These are phyloP conservation scores for Spergularia azorica DNA, from an alignment of 179 eudicot species.

Conservation along the genomic window DNA sequence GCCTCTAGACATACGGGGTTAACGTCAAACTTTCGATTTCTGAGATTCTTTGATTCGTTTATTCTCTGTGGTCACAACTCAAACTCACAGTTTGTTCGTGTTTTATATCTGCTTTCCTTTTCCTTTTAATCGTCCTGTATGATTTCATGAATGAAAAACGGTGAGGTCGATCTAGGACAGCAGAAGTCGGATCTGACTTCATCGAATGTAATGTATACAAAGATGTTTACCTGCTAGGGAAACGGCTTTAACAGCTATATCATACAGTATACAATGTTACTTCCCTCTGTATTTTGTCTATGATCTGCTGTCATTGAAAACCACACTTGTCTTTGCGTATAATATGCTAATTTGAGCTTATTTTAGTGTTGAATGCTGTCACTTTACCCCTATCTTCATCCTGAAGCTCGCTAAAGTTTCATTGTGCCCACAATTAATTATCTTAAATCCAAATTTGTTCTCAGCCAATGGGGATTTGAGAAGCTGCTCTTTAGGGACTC, in stretches of 20 bases:
- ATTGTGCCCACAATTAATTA: background rate
- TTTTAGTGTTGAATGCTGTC: background rate
- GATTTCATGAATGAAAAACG: background rate
- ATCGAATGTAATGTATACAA: too few species aligned
- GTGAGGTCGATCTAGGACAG: background rate
- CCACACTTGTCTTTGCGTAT: background rate
- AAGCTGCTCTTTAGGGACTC: conserved; percentile 57
- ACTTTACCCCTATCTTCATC: background rate
- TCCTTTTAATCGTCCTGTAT: background rate
- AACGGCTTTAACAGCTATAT: background rate
- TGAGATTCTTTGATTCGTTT: background rate
- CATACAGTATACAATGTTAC: background rate
- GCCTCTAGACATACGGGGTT: background rate
- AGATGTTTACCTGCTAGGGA: background rate
- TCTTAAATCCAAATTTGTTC: background rate
- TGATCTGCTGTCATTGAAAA: background rate
- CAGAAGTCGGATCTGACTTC: background rate
- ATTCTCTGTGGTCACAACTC: background rate
- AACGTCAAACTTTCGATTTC: conserved; percentile 18
- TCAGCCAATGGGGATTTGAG: conserved; percentile 74
- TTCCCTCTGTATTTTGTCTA: background rate
- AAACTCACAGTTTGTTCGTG: too few species aligned
- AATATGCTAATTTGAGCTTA: background rate
- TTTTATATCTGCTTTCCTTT: background rate
- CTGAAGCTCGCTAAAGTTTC: background rate